Evolutionary conservation across 768 basidiomycete genomes (phyloP).

Genomic region (Pholiota conissans): DNA sequence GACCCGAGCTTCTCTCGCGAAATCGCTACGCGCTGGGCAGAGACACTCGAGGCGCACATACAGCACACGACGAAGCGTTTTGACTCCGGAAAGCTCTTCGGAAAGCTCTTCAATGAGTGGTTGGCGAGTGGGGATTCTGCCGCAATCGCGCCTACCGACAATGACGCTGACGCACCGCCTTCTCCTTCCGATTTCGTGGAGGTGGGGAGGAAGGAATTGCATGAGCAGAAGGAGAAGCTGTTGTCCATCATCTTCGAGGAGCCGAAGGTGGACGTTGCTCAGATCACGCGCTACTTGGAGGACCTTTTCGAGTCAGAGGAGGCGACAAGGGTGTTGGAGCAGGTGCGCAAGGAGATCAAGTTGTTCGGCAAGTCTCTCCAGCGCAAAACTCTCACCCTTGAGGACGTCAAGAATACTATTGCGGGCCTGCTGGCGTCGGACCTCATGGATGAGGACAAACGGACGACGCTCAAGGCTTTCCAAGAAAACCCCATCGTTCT

Average conservation of each 20-base stretch:
- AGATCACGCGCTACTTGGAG: slow-evolving; percentile 34
- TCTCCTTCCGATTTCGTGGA: slow-evolving; percentile 25
- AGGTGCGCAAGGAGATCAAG: slow-evolving; percentile 28
- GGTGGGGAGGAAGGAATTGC: slow-evolving; percentile 39
- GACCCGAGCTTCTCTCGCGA: slow-evolving; percentile 39
- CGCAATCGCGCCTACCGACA: slow-evolving; percentile 21
- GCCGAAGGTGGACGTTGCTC: slow-evolving; percentile 29
- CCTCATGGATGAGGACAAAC: slow-evolving; percentile 39
- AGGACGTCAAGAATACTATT: slow-evolving; percentile 32
- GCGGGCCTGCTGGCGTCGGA: slow-evolving; percentile 33
- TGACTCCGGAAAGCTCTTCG: slow-evolving; percentile 41
- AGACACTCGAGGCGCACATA: slow-evolving; percentile 40
- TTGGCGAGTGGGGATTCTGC: slow-evolving; percentile 41
- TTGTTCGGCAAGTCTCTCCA: slow-evolving; percentile 28
- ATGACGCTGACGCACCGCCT: slow-evolving; percentile 1
- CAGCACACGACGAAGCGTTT: slow-evolving; percentile 35
- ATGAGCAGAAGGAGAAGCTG: slow-evolving; percentile 40
- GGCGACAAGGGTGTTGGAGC: slow-evolving; percentile 27
- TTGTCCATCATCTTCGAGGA: slow-evolving; percentile 41
- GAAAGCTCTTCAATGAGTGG: slow-evolving; percentile 45
- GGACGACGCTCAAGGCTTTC: slow-evolving; percentile 42
- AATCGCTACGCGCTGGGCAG: slow-evolving; percentile 35
- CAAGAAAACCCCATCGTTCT: slow-evolving; percentile 36
- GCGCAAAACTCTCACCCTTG: slow-evolving; percentile 20
- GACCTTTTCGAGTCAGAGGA: slow-evolving; percentile 36